Conservation (phyloP, 2,329 filamentous ascomycete species). For the Teratosphaeria gauchensis region DNA sequence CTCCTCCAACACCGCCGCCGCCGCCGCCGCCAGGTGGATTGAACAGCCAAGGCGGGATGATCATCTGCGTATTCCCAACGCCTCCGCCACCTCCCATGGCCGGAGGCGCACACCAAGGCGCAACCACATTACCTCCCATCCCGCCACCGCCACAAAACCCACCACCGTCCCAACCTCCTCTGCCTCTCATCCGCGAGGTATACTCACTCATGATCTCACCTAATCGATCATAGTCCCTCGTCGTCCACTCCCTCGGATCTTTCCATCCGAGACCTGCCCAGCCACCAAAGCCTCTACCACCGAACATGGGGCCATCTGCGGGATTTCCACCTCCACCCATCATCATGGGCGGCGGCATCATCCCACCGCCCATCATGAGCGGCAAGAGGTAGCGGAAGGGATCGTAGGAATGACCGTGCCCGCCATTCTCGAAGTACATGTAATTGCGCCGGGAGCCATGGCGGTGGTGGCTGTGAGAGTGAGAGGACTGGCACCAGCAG, state of each 20-base stretch:
- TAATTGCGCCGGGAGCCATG: slow-evolving; percentile 7
- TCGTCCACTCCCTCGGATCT: slow-evolving; percentile 12
- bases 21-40: background rate
- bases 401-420: slow-evolving; percentile 15
- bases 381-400: slow-evolving; percentile 14
- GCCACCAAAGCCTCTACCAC: background rate
- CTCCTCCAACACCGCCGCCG: background rate
- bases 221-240: slow-evolving; percentile 19
- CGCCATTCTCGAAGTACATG: slow-evolving; percentile 18
- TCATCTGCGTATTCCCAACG: background rate
- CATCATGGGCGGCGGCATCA: background rate
- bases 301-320: too few relatives aligned
- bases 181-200: slow-evolving; percentile 9
- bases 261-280: slow-evolving; percentile 7
- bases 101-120: background rate
- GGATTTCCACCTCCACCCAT: background rate
- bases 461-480: slow-evolving; percentile 7
- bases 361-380: slow-evolving; percentile 6
- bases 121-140: slow-evolving; percentile 3
- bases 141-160: background rate
- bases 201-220: slow-evolving; percentile 16
- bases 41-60: background rate
- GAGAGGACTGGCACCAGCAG: slow-evolving; percentile 13
- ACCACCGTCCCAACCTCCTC: slow-evolving; percentile 1
- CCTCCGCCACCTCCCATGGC: background rate